A percentile compares a stretch with the other conserved stretches of the same genome.
Evolutionary conservation across 1,284 basidiomycete genomes (phyloP).

Genomic region (Lignosus rhinocerotis): DNA sequence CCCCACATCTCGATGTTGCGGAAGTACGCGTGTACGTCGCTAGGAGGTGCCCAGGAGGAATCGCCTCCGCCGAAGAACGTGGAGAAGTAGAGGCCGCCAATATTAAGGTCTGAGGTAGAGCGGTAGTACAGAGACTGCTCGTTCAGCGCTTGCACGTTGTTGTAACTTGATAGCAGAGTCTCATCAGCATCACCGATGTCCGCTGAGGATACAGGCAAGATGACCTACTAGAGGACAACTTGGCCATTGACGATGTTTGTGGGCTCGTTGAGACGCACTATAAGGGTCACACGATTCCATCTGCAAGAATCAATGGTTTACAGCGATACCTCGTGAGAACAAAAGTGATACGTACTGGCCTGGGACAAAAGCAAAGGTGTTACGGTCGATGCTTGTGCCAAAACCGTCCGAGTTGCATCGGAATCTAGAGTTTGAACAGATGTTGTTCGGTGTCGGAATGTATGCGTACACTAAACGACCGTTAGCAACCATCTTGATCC

Average conservation of each 20-base stretch:
- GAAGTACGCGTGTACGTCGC: constrained; percentile 65
- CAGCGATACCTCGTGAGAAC: neutral
- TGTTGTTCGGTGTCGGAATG: constrained; percentile 26
- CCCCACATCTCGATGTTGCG: constrained; percentile 54
- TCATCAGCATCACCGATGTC: neutral
- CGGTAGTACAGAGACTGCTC: constrained; percentile 29
- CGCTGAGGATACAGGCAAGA: neutral
- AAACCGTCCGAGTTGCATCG: constrained; percentile 43
- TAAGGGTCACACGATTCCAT: constrained; percentile 33
- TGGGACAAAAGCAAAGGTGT: constrained; percentile 39
- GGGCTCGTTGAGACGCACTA: constrained; percentile 32
- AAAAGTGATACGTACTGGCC: constrained; percentile 48
- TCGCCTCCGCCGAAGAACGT: constrained; percentile 77
- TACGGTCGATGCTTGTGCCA: constrained; percentile 44
- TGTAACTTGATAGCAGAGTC: constrained; percentile 26
- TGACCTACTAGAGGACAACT: constrained; percentile 32
- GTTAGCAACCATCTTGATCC: neutral
- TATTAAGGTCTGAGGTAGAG: constrained; percentile 27
- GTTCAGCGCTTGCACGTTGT: constrained; percentile 32
- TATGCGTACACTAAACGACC: constrained; percentile 37
- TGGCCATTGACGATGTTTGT: constrained; percentile 30
- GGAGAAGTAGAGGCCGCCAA: constrained; percentile 52
- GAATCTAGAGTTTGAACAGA: constrained; percentile 29
- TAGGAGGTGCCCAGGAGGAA: constrained; percentile 61
- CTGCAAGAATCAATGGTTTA: constrained; percentile 12